Evolutionary conservation across 331 rosid species (phyloP).

Genomic region (Acacia concinna): DNA sequence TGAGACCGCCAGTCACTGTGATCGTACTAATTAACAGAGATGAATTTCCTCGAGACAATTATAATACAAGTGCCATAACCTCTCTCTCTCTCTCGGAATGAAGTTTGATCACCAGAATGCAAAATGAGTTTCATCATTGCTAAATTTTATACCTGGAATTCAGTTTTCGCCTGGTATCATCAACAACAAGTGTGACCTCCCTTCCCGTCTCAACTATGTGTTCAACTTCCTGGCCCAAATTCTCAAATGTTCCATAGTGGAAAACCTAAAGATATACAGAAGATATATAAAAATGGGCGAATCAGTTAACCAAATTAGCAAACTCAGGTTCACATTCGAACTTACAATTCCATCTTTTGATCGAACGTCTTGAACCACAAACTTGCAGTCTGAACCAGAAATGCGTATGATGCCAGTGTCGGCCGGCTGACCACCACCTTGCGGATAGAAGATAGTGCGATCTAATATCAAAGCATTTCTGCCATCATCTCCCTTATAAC

Average conservation of each 20-base stretch:
- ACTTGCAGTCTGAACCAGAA: conserved; percentile 42
- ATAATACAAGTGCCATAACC: background rate
- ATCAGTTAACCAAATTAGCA: background rate
- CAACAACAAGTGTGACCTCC: conserved; percentile 56
- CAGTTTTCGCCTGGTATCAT: conserved; percentile 59
- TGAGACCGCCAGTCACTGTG: background rate
- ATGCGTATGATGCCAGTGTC: conserved; percentile 54
- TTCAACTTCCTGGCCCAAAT: conserved; percentile 38
- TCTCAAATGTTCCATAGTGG: conserved; percentile 61
- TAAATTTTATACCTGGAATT: conserved; percentile 52
- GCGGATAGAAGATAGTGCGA: conserved; percentile 72
- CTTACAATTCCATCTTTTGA: conserved; percentile 65
- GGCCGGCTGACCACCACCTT: conserved; percentile 87
- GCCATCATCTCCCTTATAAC: conserved; percentile 59
- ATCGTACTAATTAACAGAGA: background rate
- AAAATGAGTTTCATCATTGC: background rate
- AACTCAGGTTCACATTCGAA: background rate
- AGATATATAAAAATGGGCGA: background rate
- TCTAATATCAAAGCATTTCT: conserved; percentile 59
- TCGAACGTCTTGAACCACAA: conserved; percentile 64
- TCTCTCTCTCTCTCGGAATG: background rate
- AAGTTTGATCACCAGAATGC: background rate
- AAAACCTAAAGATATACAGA: conserved; percentile 44
- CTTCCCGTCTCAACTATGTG: conserved; percentile 38
- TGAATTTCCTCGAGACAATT: background rate